These are phyloP conservation scores for Russula emetica DNA, from an alignment of 768 basidiomycete genomes.

Conservation along the genomic window DNA sequence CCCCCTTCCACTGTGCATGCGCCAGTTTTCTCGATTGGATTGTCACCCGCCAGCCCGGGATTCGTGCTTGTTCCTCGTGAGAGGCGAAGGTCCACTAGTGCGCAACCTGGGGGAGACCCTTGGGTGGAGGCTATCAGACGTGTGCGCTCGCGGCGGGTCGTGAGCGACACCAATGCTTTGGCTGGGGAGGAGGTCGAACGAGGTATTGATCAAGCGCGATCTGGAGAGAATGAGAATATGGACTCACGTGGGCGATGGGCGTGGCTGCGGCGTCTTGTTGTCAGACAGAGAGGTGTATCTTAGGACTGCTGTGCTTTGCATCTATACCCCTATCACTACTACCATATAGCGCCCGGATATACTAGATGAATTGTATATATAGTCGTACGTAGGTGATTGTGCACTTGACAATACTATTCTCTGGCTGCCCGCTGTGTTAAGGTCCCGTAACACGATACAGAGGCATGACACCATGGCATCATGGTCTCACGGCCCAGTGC, in stretches of 20 bases:
- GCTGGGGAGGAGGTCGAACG: conserved; percentile 7
- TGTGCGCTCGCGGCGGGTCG: conserved; percentile 17
- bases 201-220: not conserved
- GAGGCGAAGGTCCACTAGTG: conserved; percentile 45
- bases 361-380: conserved; percentile 13
- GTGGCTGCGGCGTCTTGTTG: conserved; percentile 10
- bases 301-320: not conserved
- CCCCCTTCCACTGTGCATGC: conserved; percentile 27
- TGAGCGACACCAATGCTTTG: conserved; percentile 9
- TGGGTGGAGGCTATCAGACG: conserved; percentile 18
- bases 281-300: not conserved
- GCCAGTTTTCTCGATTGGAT: conserved; percentile 65
- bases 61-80: conserved; percentile 61
- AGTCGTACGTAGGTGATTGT: not conserved
- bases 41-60: conserved; percentile 74
- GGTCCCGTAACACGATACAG: not conserved
- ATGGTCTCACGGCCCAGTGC: no score
- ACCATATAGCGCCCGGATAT: conserved; percentile 18
- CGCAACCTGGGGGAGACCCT: conserved; percentile 23
- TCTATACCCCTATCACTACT: conserved; percentile 12
- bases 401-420: not conserved
- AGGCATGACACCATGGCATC: no score
- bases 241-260: conserved; percentile 9
- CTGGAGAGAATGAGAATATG: not conserved
- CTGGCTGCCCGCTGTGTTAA: not conserved